A percentile compares a stretch with the other conserved stretches of the same genome.
These are phyloP conservation scores for Ascochyta clinopodiicola DNA, from an alignment of 2,329 filamentous ascomycete genomes.

Conservation along the genomic window DNA sequence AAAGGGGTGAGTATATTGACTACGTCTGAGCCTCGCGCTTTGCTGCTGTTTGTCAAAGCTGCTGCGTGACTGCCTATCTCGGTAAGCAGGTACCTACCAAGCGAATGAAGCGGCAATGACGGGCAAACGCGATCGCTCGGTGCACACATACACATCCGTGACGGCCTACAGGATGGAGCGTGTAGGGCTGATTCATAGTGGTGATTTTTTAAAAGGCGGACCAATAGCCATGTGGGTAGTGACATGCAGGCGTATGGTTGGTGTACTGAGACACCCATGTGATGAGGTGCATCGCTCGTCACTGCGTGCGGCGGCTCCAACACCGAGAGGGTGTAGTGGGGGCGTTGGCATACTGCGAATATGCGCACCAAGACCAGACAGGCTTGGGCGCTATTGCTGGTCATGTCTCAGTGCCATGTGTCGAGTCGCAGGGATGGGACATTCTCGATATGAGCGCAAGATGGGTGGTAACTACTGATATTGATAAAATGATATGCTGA, in stretches of 20 bases:
- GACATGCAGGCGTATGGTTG: constrained; percentile 6
- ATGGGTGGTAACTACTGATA: constrained; percentile 3
- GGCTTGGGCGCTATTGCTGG: not conserved
- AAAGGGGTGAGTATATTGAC: constrained; percentile 6
- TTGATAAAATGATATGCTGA: constrained; percentile 12
- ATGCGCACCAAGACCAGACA: constrained; percentile 1
- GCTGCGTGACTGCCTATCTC: not conserved
- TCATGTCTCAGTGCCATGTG: constrained; percentile 14
- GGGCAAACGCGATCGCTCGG: not conserved
- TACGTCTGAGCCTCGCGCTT: not conserved
- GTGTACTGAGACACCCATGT: constrained; percentile 8
- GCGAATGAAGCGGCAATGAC: not conserved
- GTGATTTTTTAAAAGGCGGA: not conserved
- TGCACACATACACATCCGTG: not conserved
- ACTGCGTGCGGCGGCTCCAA: constrained; percentile 10
- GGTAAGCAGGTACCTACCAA: not conserved
- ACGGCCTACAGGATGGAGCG: constrained; percentile 3
- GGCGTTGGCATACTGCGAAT: not conserved
- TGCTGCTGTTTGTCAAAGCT: not conserved
- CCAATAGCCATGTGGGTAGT: not conserved
- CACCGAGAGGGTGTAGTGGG: constrained; percentile 8
- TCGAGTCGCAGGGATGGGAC: not conserved
- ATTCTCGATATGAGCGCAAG: not conserved
- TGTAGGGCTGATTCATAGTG: constrained; percentile 1
- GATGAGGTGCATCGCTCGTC: constrained; percentile 12